Evolutionary conservation across 768 basidiomycete species (phyloP), one percentile per base, ranked within the genome.

Genomic region (Chalciporus piperatus): DNA sequence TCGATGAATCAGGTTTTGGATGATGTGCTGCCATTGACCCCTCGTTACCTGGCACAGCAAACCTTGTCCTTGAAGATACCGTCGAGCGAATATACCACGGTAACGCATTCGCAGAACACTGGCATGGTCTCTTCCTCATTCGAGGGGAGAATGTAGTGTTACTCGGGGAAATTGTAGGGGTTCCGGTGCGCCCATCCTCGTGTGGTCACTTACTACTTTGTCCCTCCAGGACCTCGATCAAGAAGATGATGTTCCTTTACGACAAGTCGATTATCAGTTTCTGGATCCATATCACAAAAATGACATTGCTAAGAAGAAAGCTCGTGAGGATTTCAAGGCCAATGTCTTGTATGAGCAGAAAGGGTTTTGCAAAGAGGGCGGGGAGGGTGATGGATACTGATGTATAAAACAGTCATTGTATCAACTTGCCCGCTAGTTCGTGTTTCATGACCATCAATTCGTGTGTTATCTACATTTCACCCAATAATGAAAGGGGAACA

Each of bases 101-200:
- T 49, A 83, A 86, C 63, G 81, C 85, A 45, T 98, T 87, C 68
- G 94, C 92, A 13, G 93, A 98, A 65, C 83, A 80, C 59, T 88
- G 85, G 75, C 81, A 85, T 54, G 96, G 95, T 3, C 80, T 99
- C 25, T 94, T 92, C 72, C 81, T 98, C 57, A 94, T 99, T 59
- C 84, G 97, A 48, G 97, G 97, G 44, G 97, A 99, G 77, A 99
- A 99, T 68, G 97, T 99, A 14, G 97, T 98, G 30, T 73, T 98
- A 54, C 74, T 98, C 19, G 97, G 97, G 33, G 97, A 99, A 79
- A 90, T 99, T 55, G 97, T 96, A 62, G 67, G 92, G 81, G 32
- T 56, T 45, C 39, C 16, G 19, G 48, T 42, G 28, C 50, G 23
- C 46, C 47, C 45, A 33, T 50, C 45, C 28, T 40, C 38, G 40